These are phyloP conservation scores for Trypanosoma platydactyli DNA, from an alignment of 208 protist genomes.

Conservation along the genomic window DNA sequence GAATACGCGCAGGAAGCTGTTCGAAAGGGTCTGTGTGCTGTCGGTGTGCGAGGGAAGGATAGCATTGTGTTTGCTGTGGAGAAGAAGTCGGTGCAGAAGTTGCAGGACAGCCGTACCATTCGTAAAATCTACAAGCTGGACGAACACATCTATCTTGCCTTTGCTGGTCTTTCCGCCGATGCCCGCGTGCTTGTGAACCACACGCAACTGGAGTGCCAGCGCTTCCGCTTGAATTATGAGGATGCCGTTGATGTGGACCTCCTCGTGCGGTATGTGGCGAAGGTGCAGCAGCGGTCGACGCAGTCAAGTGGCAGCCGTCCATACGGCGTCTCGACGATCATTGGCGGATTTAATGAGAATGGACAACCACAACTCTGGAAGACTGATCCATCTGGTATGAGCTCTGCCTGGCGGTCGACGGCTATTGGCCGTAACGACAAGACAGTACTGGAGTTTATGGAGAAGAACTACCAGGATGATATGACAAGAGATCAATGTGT, in stretches of 20 bases:
- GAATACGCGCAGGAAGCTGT: constrained; percentile 99
- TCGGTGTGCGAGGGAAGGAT: constrained; percentile 89
- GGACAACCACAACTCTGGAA: constrained; percentile 93
- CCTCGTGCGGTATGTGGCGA: constrained; percentile 97
- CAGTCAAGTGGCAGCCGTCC: constrained; percentile 98
- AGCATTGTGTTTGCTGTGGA: constrained; percentile 98
- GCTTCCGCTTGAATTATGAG: constrained; percentile 98
- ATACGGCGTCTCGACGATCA: constrained; percentile 99
- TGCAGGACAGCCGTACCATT: constrained; percentile 99
- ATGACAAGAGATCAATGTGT: constrained; percentile 92
- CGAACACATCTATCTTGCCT: constrained; percentile 98
- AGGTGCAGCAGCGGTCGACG: constrained; percentile 98
- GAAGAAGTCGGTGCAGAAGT: constrained; percentile 97
- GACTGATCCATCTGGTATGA: constrained; percentile 87
- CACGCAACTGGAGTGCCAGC: constrained; percentile 98
- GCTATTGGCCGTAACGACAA: constrained; percentile 95
- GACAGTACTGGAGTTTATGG: constrained; percentile 98
- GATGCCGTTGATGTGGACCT: constrained; percentile 98
- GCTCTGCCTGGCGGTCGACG: constrained; percentile 76
- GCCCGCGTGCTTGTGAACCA: constrained; percentile 99
- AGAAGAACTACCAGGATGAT: constrained; percentile 97
- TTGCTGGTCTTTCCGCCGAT: constrained; percentile 98
- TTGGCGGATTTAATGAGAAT: constrained; percentile 98
- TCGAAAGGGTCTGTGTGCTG: constrained; percentile 94
- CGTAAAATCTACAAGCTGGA: constrained; percentile 99